Conservation (phyloP, 2,329 filamentous ascomycete genomes). For the Aspergillus unguis region DNA sequence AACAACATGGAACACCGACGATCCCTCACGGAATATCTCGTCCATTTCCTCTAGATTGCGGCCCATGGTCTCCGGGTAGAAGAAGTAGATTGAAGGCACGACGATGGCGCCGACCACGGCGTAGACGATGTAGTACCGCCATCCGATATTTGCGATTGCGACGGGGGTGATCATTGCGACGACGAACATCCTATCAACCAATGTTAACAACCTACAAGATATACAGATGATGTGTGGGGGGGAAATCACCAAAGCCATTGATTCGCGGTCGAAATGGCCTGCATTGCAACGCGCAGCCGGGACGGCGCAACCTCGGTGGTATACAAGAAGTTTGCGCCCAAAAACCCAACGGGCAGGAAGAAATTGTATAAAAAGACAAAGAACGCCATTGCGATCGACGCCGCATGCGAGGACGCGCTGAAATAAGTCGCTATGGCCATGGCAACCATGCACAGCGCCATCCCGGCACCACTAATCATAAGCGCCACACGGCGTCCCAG, state of each 20-base stretch:
- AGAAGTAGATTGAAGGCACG: constrained; percentile 12
- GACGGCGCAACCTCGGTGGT: constrained; percentile 7
- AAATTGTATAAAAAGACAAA: constrained; percentile 9
- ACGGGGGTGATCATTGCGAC: constrained; percentile 11
- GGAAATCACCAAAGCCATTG: constrained; percentile 10
- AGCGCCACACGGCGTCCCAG: constrained; percentile 12
- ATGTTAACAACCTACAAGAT: not conserved
- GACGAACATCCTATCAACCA: constrained; percentile 3
- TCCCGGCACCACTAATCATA: constrained; percentile 10
- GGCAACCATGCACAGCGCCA: constrained; percentile 12
- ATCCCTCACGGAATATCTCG: not conserved
- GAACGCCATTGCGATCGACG: not conserved
- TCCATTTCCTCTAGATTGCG: constrained; percentile 3
- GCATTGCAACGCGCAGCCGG: constrained; percentile 1
- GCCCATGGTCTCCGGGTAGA: constrained; percentile 12
- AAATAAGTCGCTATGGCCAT: constrained; percentile 12
- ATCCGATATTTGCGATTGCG: constrained; percentile 6
- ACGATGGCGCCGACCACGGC: constrained; percentile 13
- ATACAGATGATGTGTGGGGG: no score
- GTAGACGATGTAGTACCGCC: constrained; percentile 10
- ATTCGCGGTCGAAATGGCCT: constrained; percentile 2
- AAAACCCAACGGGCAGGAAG: constrained; percentile 4
- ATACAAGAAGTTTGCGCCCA: constrained; percentile 8
- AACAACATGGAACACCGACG: not conserved
- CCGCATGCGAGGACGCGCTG: not conserved